Percentiles rank a stretch among this genome's conserved stretches.
Evolutionary conservation across 768 basidiomycete genomes (phyloP).

Genomic region (Mycena latifolia): DNA sequence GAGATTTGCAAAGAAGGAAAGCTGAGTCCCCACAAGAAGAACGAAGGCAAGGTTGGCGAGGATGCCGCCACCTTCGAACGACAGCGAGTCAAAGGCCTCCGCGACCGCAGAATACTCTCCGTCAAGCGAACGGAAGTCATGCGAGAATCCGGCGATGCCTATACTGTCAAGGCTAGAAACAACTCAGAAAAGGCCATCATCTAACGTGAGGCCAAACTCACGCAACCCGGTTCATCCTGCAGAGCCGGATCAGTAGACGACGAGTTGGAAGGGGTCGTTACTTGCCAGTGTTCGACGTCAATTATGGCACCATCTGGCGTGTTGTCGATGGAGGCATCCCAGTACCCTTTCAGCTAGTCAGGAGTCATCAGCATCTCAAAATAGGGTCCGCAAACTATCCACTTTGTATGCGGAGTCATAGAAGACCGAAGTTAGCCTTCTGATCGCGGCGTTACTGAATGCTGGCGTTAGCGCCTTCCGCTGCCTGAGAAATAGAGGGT

Average conservation of each 20-base stretch:
- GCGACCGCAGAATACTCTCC: constrained; percentile 47
- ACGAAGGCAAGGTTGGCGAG: constrained; percentile 27
- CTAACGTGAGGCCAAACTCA: constrained; percentile 26
- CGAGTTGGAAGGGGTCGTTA: neutral
- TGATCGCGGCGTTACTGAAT: constrained; percentile 56
- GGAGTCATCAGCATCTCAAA: neutral
- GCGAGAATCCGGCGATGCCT: constrained; percentile 60
- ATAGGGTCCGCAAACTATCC: neutral
- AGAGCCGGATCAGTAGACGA: neutral
- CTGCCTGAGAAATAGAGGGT: constrained; percentile 40
- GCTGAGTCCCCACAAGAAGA: constrained; percentile 23
- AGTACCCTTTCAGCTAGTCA: constrained; percentile 27
- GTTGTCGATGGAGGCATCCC: constrained; percentile 33
- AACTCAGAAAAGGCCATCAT: neutral
- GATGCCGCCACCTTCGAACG: constrained; percentile 16
- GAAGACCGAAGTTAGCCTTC: constrained; percentile 51
- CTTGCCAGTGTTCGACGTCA: constrained; percentile 51
- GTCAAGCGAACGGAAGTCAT: constrained; percentile 57
- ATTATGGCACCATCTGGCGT: constrained; percentile 40
- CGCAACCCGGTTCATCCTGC: constrained; percentile 57
- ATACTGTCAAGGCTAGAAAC: constrained; percentile 55
- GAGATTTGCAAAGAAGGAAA: constrained; percentile 32
- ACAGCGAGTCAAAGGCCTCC: constrained; percentile 43
- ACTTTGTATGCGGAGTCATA: constrained; percentile 59
- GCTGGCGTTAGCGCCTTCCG: constrained; percentile 54